Base-by-base conservation (phyloP, 2,329 filamentous ascomycete species). In the Aspergillus oerlinghausenensis region DNA sequence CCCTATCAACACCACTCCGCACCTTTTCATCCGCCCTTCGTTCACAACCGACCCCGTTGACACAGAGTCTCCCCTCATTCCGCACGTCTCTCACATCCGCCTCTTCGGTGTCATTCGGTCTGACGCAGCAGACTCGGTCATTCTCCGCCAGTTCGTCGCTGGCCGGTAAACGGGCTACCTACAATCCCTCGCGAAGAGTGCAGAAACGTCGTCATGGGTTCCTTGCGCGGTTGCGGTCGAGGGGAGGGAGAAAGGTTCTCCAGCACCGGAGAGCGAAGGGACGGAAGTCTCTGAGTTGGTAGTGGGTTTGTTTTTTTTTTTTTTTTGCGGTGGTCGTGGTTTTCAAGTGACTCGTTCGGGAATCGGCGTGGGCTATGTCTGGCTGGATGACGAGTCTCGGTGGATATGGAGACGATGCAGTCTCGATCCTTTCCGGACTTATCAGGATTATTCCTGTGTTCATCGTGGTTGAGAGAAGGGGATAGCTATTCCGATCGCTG, bases 131-230 rank as follows among this genome's bases (percentile, higher is more conserved):
- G 54, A 59, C 63, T 50, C 74, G 75, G 26, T 62, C 68, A 0
- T 79, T 80, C 68, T 80, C 78, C 4, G 71, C 76, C 17, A 74
- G 76, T 52, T 71, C 77, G 6, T 67, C 70, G 2, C 71, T 80
- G 5, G 73, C 68, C 49, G 76, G 67, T 26, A 74, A 72, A 51
- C 77, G 84, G 60, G 73, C 80, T 56, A 87, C 84, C 45, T 86
- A 79, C 65, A 82, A 82, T 55, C 83, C 84, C 9, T 84, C 80
- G 51, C 81, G 85, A 60, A 67, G 79, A 48, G 81, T 85, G 45
- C 77, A 85, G 68, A 87, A 87, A 74, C 76, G 84, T 60, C 77
- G 84, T 64, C 82, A 84, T 72, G 84, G 84, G 2, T 87, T 85
- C 65, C 67, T 87, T 58, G 73, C 79, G 9, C 70, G 84, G 63